Percentiles rank a stretch among this genome's conserved stretches.
These are phyloP conservation scores for Kodamaea laetipori DNA, from an alignment of 805 yeast genomes.

Conservation along the genomic window DNA sequence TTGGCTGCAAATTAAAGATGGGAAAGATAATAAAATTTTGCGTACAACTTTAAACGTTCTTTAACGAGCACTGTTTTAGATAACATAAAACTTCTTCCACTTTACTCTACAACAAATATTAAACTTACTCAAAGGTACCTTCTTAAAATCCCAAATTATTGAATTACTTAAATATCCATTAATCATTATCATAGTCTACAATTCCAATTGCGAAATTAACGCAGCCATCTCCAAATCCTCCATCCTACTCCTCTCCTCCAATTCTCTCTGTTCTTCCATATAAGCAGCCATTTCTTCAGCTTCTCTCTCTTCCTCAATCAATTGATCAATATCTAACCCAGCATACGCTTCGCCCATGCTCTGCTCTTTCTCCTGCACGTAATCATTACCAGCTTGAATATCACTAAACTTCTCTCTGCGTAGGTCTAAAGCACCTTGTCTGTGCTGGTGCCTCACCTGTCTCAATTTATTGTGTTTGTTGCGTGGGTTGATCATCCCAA, in stretches of 20 bases:
- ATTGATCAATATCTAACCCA: slow-evolving; percentile 22
- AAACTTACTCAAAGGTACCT: no score
- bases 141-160: no score
- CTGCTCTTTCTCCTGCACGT: background rate
- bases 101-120: no score
- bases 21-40: no score
- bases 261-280: slow-evolving; percentile 21
- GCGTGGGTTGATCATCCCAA: slow-evolving; percentile 18
- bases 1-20: no score
- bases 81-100: no score
- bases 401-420: slow-evolving; percentile 11
- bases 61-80: no score
- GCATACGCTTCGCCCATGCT: slow-evolving; percentile 5
- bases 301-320: slow-evolving; percentile 27
- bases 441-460: slow-evolving; percentile 28
- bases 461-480: slow-evolving; percentile 27
- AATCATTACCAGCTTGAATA: slow-evolving; percentile 13
- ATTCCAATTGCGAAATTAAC: slow-evolving; percentile 14
- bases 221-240: slow-evolving; percentile 20
- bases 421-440: slow-evolving; percentile 21
- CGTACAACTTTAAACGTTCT: no score
- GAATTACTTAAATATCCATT: no score
- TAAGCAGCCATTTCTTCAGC: slow-evolving; percentile 11
- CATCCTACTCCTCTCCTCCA: slow-evolving; percentile 20
- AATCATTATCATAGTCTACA: background rate